These are phyloP conservation scores for Fusarium sp. DNA, from an alignment of 2,329 filamentous ascomycete genomes.

Conservation along the genomic window DNA sequence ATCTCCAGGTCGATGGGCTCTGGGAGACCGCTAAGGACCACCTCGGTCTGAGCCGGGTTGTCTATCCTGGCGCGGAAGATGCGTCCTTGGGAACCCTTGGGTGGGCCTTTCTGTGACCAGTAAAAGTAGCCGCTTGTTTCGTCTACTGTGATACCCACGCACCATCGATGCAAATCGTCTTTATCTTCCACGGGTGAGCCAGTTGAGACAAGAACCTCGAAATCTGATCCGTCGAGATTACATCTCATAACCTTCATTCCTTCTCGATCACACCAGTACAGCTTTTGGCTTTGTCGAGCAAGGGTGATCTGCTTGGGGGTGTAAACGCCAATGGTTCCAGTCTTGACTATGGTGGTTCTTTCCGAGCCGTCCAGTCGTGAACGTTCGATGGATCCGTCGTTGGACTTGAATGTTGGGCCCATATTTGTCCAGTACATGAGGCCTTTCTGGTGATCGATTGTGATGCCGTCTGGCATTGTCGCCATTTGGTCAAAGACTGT, in stretches of 20 bases:
- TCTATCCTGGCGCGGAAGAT: conserved; percentile 5
- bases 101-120: conserved; percentile 5
- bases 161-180: neutral
- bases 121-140: neutral
- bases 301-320: conserved; percentile 1
- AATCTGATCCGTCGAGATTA: conserved; percentile 1
- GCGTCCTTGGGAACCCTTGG: neutral
- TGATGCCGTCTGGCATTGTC: conserved; percentile 13
- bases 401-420: conserved; percentile 6
- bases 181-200: neutral
- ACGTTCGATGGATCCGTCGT: conserved; percentile 12
- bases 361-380: conserved; percentile 5
- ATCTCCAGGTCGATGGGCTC: conserved; percentile 1
- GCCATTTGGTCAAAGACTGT: conserved; percentile 7
- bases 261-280: conserved; percentile 24
- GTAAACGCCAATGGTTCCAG: neutral
- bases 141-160: neutral
- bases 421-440: conserved; percentile 23
- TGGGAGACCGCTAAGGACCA: neutral
- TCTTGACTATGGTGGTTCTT: neutral
- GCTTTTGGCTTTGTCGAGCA: neutral
- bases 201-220: conserved; percentile 1
- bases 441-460: neutral
- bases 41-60: neutral
- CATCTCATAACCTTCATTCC: conserved; percentile 15